Base-by-base conservation (phyloP, 768 basidiomycete genomes). In the Sutorius australiensis region DNA sequence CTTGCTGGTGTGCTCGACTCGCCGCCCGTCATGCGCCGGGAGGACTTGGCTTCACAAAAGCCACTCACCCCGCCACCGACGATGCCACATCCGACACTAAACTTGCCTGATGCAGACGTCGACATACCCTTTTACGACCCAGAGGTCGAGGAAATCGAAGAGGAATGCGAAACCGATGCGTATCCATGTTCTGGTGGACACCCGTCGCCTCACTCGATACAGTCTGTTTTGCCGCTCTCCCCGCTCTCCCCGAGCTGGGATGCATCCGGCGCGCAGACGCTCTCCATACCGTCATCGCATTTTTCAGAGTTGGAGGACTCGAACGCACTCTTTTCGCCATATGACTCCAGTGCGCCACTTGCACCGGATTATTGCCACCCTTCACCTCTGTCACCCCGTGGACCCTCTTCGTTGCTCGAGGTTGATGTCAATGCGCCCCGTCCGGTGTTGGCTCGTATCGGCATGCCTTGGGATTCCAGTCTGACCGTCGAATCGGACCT, bases 61-160 rank as follows among this genome's bases (percentile, higher is more conserved):
- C 76, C 69, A 3, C 65, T 72, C 53, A 75, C 76, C 17, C 77
- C 77, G 47, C 77, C 77, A 16, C 71, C 74, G 33, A 77, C 75
- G 17, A 64, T 75, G 49, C 73, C 74, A 19, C 72, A 67, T 28
- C 54, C 62, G 39, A 73, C 71, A 0, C 67, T 67, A 19, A 66
- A 60, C 40, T 54, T 78, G 31, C 77, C 78, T 8, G 71, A 71
- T 27, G 40, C 61, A 9, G 75, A 75, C 41, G 27, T 49, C 13
- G 67, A 69, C 14, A 9, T 36, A 5, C 27, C 30, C 30, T 53
- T 50, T 39, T 51, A 63, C 6, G 60, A 58, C 30, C 53, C 57
- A 36, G 54, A 54, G 14, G 40, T 40, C 19, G 54, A 57, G 46
- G 55, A 52, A 21, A 51, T 50, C 3, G 67, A 57, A 17, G 58